Percentiles rank a stretch among this genome's conserved stretches.
phyloP scores from a whole-genome alignment of 805 yeast genomes.

The Hanseniaspora jakobsenii region DNA sequence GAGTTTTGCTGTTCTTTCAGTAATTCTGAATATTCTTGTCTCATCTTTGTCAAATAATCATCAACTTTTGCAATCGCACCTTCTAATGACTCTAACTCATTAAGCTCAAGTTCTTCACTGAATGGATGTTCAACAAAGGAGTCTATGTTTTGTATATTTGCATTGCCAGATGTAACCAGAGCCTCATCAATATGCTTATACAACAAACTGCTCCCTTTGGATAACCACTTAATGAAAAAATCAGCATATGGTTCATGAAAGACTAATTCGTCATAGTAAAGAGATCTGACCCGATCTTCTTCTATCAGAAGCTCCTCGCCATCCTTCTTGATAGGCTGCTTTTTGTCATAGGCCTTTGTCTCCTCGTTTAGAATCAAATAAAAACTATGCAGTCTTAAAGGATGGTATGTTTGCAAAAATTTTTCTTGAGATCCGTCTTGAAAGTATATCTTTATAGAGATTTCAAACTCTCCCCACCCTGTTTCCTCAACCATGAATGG shows the following conservation, averaged over 20 bases:
- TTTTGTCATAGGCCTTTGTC: constrained; percentile 29
- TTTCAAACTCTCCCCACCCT: constrained; percentile 99
- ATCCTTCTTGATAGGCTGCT: constrained; percentile 3
- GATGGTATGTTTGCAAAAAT: constrained; percentile 75
- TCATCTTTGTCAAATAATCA: constrained; percentile 4
- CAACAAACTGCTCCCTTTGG: constrained; percentile 8
- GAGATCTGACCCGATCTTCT: constrained; percentile 39
- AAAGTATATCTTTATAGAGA: constrained; percentile 75
- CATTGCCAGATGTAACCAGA: too few species aligned
- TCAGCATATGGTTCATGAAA: constrained; percentile 92
- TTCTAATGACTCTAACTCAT: constrained; percentile 13
- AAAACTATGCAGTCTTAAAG: constrained; percentile 82
- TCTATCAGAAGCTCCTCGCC: constrained; percentile 19
- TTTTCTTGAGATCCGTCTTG: constrained; percentile 81
- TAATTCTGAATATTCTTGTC: constrained; percentile 8
- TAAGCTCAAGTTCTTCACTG: constrained; percentile 13
- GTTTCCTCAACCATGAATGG: constrained; percentile 94
- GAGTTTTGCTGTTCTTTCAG: not conserved
- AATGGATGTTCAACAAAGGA: constrained; percentile 7
- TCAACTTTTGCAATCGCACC: constrained; percentile 6
- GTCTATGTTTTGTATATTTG: not conserved
- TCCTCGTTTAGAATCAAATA: constrained; percentile 30
- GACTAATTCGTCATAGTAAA: constrained; percentile 77
- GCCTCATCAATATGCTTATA: not conserved
- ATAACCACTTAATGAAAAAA: constrained; percentile 36